Percentiles rank a stretch among this genome's conserved stretches.
These are phyloP conservation scores for Periconia digitata DNA, from an alignment of 2,329 filamentous ascomycete species.

Conservation along the genomic window DNA sequence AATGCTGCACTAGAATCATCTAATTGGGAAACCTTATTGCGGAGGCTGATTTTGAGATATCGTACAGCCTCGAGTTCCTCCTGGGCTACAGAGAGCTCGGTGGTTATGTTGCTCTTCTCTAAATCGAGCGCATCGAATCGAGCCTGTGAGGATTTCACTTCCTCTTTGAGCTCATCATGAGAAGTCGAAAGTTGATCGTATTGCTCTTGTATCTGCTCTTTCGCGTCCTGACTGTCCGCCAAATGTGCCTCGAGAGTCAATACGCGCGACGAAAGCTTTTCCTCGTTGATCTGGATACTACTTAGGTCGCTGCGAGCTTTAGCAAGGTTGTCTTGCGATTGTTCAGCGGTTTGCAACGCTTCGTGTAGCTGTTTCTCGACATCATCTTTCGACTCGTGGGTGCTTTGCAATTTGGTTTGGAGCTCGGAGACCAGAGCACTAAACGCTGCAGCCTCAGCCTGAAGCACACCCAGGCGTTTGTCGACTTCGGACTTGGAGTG, in stretches of 20 bases:
- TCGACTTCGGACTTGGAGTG: conserved; percentile 14
- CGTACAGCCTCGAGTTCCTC: conserved; percentile 18
- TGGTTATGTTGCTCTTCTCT: conserved; percentile 11
- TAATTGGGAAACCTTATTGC: conserved; percentile 18
- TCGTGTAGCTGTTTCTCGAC: conserved; percentile 7
- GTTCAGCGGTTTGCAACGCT: conserved; percentile 1
- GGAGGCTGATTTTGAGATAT: conserved; percentile 14
- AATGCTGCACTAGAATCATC: conserved; percentile 15
- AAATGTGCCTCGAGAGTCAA: conserved; percentile 13
- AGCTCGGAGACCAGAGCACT: conserved; percentile 5
- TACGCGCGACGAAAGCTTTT: conserved; percentile 14
- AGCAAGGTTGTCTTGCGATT: conserved; percentile 3
- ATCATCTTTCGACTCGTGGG: conserved; percentile 5
- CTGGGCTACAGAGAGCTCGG: conserved; percentile 10
- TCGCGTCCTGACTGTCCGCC: conserved; percentile 14
- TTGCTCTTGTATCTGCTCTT: conserved; percentile 20
- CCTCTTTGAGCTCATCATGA: conserved; percentile 15
- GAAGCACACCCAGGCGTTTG: conserved; percentile 5
- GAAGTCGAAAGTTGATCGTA: conserved; percentile 16
- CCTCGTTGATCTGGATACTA: conserved; percentile 12
- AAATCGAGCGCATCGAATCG: conserved; percentile 14
- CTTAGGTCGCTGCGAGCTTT: conserved; percentile 12
- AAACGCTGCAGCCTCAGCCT: conserved; percentile 1
- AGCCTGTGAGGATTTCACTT: conserved; percentile 16
- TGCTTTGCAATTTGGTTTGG: neutral